A percentile compares a stretch with the other conserved stretches of the same genome.
Conservation (phyloP, 1,284 basidiomycete species). For the Trichosporon ovoides region DNA sequence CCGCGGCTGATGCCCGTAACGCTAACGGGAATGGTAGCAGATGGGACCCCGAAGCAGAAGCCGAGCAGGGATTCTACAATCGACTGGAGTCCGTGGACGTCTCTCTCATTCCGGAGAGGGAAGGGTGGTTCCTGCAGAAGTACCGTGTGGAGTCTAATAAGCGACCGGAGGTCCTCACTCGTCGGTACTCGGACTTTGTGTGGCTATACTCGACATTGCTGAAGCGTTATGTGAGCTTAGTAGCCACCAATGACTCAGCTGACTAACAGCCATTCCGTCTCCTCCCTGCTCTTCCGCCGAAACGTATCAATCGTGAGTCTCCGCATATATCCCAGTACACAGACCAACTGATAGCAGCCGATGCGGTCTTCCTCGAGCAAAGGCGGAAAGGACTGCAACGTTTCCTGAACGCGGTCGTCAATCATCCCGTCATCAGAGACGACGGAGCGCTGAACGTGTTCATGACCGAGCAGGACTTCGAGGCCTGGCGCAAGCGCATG, state of each 20-base stretch:
- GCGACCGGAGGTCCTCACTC: constrained; percentile 49
- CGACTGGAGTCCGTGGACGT: constrained; percentile 67
- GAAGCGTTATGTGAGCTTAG: constrained; percentile 47
- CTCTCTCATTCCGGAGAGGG: constrained; percentile 64
- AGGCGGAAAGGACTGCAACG: constrained; percentile 76
- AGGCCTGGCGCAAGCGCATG: constrained; percentile 68
- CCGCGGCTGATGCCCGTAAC: constrained; percentile 9
- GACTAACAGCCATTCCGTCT: constrained; percentile 80
- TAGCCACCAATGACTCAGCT: not conserved
- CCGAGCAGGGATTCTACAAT: constrained; percentile 67
- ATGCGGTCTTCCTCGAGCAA: constrained; percentile 81
- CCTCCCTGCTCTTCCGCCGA: constrained; percentile 79
- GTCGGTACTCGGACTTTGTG: constrained; percentile 78
- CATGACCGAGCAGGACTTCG: constrained; percentile 71
- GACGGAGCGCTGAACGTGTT: constrained; percentile 78
- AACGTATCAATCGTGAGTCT: constrained; percentile 74
- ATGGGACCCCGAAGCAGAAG: constrained; percentile 28
- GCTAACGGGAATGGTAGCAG: not conserved
- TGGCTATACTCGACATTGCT: constrained; percentile 79
- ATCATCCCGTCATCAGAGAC: constrained; percentile 81
- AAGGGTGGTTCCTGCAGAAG: constrained; percentile 76
- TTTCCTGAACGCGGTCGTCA: constrained; percentile 72
- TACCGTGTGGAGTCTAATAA: constrained; percentile 77
- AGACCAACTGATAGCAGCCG: constrained; percentile 53
- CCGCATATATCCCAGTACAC: not conserved